phyloP scores from a whole-genome alignment of 2,329 filamentous ascomycete species.

The Colletotrichum theobromicola region DNA sequence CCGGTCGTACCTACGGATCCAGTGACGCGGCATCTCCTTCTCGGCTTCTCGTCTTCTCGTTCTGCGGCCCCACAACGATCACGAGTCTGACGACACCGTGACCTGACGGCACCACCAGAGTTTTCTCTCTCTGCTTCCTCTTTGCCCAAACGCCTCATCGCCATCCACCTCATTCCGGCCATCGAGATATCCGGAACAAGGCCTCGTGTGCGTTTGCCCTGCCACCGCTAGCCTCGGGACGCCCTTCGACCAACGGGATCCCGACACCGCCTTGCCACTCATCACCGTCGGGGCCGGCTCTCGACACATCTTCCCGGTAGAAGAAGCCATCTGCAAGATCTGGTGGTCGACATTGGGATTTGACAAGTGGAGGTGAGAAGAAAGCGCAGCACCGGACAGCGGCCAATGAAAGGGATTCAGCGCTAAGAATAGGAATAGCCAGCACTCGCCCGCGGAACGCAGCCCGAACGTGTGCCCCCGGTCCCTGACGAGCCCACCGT shows the following conservation, averaged over 20 bases:
- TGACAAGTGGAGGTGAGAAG: conserved; percentile 14
- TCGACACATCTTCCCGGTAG: conserved; percentile 9
- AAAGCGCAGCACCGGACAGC: not conserved
- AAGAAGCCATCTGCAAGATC: conserved; percentile 4
- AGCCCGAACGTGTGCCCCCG: conserved; percentile 13
- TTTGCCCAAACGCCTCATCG: not conserved
- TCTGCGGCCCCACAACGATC: not conserved
- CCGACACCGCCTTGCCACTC: conserved; percentile 4
- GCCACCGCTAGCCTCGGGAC: not conserved
- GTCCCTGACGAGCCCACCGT: not conserved
- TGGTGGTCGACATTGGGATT: conserved; percentile 16
- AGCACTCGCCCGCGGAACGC: conserved; percentile 6
- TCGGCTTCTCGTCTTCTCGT: not conserved
- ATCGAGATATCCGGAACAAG: not conserved
- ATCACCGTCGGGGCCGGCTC: not conserved
- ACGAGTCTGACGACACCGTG: conserved; percentile 4
- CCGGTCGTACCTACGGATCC: not conserved
- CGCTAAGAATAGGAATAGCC: conserved; percentile 31
- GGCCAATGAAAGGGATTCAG: conserved; percentile 27
- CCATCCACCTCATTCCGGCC: not conserved
- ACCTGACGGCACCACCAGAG: not conserved
- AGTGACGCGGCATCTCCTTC: not conserved
- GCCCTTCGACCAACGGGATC: not conserved
- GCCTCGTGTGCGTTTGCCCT: not conserved
- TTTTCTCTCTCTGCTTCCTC: conserved; percentile 7